phyloP scores from a whole-genome alignment of 2,329 filamentous ascomycete genomes.

The Botrytis galanthina region DNA sequence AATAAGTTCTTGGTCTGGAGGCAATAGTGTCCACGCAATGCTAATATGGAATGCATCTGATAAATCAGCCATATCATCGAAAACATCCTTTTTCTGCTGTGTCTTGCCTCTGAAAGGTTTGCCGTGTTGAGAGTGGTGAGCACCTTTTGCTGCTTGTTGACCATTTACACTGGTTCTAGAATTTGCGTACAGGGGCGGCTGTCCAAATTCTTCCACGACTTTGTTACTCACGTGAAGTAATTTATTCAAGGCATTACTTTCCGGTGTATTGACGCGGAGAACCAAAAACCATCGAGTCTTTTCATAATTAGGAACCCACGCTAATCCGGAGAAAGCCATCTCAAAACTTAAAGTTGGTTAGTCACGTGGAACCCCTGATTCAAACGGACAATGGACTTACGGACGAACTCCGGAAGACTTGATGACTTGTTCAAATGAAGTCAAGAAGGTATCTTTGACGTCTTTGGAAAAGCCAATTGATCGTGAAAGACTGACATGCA shows the following conservation, averaged over 20 bases:
- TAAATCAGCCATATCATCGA: conserved; percentile 40
- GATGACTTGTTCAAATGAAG: conserved; percentile 49
- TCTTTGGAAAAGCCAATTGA: conserved; percentile 72
- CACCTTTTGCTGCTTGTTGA: neutral
- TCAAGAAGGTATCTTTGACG: conserved; percentile 68
- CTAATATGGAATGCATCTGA: conserved; percentile 78
- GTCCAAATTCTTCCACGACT: conserved; percentile 56
- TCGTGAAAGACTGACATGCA: conserved; percentile 89
- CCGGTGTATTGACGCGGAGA: conserved; percentile 53
- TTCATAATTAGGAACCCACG: conserved; percentile 67
- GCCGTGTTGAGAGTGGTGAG: neutral
- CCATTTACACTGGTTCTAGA: neutral
- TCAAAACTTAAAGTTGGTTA: conserved; percentile 28
- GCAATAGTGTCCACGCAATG: conserved; percentile 75
- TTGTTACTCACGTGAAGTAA: conserved; percentile 68
- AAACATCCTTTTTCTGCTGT: conserved; percentile 20
- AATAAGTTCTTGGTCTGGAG: conserved; percentile 48
- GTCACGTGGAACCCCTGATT: neutral
- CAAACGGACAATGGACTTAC: conserved; percentile 40
- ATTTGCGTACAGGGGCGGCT: conserved; percentile 66
- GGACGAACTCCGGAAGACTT: conserved; percentile 43
- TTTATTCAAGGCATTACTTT: conserved; percentile 53
- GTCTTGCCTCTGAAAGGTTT: conserved; percentile 8
- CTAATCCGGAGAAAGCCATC: conserved; percentile 43
- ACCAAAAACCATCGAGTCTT: conserved; percentile 81